Base-by-base conservation (phyloP, 1,284 basidiomycete genomes). In the Athelia psychrophila region DNA sequence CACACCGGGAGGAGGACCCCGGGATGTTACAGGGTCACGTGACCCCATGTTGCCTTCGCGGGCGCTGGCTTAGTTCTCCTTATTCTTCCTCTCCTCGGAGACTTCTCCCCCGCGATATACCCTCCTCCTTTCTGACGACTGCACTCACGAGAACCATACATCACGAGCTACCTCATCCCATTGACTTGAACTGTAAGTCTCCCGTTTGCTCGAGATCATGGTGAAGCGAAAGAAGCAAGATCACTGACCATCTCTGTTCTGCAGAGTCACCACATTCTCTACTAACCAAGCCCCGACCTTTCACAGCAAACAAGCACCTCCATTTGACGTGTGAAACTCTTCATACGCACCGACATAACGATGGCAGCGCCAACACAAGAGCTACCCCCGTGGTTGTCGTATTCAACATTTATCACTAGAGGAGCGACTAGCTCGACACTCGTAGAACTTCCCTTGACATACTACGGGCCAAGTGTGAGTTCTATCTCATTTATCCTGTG, bases 381-480 rank as follows among this genome's bases (percentile, higher is more conserved):
- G 54, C 74, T 80, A 47, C 86, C 86, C 44, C 71, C 84, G 30
- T 88, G 86, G 86, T 68, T 87, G 56, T 80, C 83, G 2, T 72
- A 79, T 20, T 72, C 78, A 49, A 81, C 80, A 8, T 70, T 80
- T 60, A 67, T 72, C 2, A 70, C 70, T 50, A 84, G 84, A 47
- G 65, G 64, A 48, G 64, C 77, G 38, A 83, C 83, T 16, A 72
- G 75, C 38, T 76, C 74, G 3, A 78, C 75, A 50, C 69, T 82
- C 12, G 56, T 86, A 36, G 77, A 73, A 55, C 61, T 88, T 49
- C 84, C 86, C 48, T 68, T 87, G 56, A 88, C 86, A 1, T 89
- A 89, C 65, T 87, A 80, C 58, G 86, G 86, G 38, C 85, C 86
- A 51, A 80, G 82, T 65, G 86, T 88, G 64, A 77, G 86, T 80